Evolutionary conservation across 2,329 filamentous ascomycete genomes (phyloP), one percentile per base, ranked within the genome.

Genomic region (Phialocephala subalpina): DNA sequence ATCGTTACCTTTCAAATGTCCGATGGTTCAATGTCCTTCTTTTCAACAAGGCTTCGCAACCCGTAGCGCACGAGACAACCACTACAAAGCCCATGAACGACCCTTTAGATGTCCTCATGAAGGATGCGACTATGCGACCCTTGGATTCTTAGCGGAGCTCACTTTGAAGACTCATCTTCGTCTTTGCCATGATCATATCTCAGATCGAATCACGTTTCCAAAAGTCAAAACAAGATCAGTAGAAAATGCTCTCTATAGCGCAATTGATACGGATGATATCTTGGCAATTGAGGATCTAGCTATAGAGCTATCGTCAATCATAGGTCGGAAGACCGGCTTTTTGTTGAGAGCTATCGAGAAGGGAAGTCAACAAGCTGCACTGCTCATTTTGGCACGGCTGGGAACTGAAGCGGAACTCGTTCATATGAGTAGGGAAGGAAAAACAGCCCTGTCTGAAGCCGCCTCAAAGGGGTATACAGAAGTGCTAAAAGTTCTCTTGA

Each of bases 401-500:
- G 58, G 58, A 29, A 49, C 38, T 40, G 27, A 47, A 35, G n/a
- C 42, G 18, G 58, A 49, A 45, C 40, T 45, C 11, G 40, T 1
- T 35, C 58, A 60, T 11, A 11, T 11, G 9, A 18, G 16, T 18
- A n/a, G 16, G 40, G 40, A 45, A 11, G 5, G 9, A 5, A 16
- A 57, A 58, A 47, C 67, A 58, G 53, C 64, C 20, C 47, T 67
- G 33, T 47, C 7, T 8, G 56, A 9, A 12, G 69, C 70, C 29
- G 58, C 60, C 33, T 2, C 9, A 25, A n/a, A 8, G 8, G 60
- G 61, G 14, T n/a, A 67, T 6, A 47, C 61, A 20, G 40, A 12
- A 25, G 55, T 71, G 29, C 65, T 72, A 0, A 61, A 63, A 25
- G 20, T 69, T 5, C 61, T 74, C 6, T 49, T 70, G 4, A 52